Evolutionary conservation across 768 basidiomycete species (phyloP).

Genomic region (Calvatia gigantea): DNA sequence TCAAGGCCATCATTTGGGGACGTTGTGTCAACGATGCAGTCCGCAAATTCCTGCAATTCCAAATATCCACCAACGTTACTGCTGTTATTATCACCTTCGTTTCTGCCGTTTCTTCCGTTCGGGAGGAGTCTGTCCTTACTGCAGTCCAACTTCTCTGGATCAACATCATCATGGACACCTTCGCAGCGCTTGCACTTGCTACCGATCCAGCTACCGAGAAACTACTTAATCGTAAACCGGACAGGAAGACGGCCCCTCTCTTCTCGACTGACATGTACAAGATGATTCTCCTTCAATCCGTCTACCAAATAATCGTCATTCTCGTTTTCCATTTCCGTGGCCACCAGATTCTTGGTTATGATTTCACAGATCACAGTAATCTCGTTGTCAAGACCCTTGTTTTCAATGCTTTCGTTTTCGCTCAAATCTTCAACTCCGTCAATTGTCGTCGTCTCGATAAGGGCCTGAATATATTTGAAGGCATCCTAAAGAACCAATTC

Average conservation of each 20-base stretch:
- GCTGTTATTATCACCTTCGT: conserved; percentile 94
- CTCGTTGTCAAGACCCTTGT: conserved; percentile 76
- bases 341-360: conserved; percentile 60
- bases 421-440: conserved; percentile 94
- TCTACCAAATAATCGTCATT: conserved; percentile 80
- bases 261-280: conserved; percentile 96
- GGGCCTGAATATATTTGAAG: conserved; percentile 85
- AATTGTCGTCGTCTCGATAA: conserved; percentile 88
- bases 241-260: conserved; percentile 82
- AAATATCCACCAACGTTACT: conserved; percentile 90
- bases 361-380: conserved; percentile 34
- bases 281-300: conserved; percentile 87
- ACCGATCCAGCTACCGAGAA: conserved; percentile 88
- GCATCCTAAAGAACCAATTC: conserved; percentile 74
- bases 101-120: conserved; percentile 74
- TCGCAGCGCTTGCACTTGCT: conserved; percentile 95
- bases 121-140: conserved; percentile 82
- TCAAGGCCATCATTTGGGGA: conserved; percentile 98
- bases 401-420: conserved; percentile 98
- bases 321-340: conserved; percentile 91
- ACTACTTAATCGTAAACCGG: conserved; percentile 86
- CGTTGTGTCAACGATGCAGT: conserved; percentile 98
- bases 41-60: conserved; percentile 96
- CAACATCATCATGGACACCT: conserved; percentile 98
- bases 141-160: conserved; percentile 99